Conservation (phyloP, 805 yeast genomes). For the Barnettozyma sucrosica region DNA sequence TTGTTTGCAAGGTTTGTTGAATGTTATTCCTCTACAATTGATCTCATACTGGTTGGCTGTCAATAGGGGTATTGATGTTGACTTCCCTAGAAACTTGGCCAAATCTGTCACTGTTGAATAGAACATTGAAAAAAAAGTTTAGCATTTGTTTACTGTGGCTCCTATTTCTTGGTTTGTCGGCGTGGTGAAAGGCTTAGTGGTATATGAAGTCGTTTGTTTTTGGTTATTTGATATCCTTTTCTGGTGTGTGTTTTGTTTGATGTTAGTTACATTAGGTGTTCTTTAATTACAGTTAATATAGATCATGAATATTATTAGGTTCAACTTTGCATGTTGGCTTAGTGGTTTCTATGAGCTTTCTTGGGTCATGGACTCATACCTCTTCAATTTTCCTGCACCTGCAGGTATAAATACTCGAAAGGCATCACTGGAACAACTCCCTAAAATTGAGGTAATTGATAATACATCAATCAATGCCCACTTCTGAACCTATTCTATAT, state of each 20-base stretch:
- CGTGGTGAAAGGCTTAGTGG: neutral
- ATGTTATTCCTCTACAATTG: slow-evolving; percentile 90
- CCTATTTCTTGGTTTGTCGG: neutral
- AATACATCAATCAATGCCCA: too few relatives aligned
- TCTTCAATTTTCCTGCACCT: too few relatives aligned
- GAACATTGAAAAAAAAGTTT: neutral
- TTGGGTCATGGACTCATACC: too few relatives aligned
- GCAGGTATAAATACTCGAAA: too few relatives aligned
- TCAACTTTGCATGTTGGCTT: too few relatives aligned
- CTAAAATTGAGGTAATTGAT: too few relatives aligned
- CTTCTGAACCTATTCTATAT: too few relatives aligned
- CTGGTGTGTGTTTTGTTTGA: neutral
- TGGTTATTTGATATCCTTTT: neutral
- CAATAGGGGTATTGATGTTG: slow-evolving; percentile 92
- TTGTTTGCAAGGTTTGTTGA: slow-evolving; percentile 93
- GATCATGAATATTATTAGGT: neutral
- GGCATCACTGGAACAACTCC: too few relatives aligned
- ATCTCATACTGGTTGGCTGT: slow-evolving; percentile 97
- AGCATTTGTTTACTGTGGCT: neutral
- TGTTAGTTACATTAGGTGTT: neutral
- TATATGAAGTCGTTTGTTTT: neutral
- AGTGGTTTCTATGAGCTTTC: too few relatives aligned
- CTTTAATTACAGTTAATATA: neutral
- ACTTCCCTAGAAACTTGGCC: slow-evolving; percentile 97
- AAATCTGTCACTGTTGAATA: slow-evolving; percentile 96